Conservation (phyloP, 352 stramenopile species). For the Phytopythium oedochilum region DNA sequence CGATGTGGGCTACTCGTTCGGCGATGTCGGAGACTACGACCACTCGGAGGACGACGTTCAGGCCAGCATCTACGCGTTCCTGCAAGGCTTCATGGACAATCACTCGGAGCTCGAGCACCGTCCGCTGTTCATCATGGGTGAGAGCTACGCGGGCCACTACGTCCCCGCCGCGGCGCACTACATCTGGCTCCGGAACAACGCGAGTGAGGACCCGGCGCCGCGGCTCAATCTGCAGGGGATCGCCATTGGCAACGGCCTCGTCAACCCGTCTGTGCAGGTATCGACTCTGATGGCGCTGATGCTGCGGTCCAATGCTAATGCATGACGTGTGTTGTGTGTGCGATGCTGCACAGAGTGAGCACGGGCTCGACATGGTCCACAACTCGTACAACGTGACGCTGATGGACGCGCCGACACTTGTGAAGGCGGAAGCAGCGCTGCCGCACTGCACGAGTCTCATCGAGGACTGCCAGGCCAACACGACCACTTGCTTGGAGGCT, state of each 20-base stretch:
- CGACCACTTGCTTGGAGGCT: conserved; percentile 18
- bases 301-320: neutral
- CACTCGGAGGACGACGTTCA: conserved; percentile 37
- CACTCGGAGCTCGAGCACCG: conserved; percentile 39
- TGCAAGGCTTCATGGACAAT: conserved; percentile 40
- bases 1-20: conserved; percentile 47
- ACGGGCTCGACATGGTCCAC: conserved; percentile 43
- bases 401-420: conserved; percentile 20
- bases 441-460: conserved; percentile 29
- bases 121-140: conserved; percentile 45
- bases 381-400: conserved; percentile 58
- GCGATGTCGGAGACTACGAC: conserved; percentile 28
- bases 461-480: conserved; percentile 15
- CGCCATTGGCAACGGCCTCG: conserved; percentile 51
- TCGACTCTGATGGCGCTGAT: neutral
- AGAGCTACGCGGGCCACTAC: conserved; percentile 56
- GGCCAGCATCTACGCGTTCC: conserved; percentile 49
- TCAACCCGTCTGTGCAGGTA: conserved; percentile 32
- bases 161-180: conserved; percentile 45
- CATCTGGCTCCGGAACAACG: conserved; percentile 43
- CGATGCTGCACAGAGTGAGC: conserved; percentile 15
- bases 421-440: conserved; percentile 13
- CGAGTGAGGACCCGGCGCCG: neutral
- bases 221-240: conserved; percentile 43
- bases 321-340: neutral